phyloP scores from a whole-genome alignment of 768 basidiomycete genomes.

The Leccinum longicurvipes region DNA sequence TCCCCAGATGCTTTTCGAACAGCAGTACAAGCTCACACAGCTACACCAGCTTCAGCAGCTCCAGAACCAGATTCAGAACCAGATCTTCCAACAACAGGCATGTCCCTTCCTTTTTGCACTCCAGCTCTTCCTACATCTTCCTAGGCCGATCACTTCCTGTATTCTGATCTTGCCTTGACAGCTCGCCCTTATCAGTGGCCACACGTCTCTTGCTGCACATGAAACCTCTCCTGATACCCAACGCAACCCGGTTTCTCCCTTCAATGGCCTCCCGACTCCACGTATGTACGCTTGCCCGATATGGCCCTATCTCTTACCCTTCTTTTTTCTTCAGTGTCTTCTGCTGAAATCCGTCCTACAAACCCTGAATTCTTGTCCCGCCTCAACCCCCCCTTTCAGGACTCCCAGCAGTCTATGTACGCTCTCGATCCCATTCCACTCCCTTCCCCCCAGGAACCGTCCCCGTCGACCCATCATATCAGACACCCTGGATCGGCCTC shows the following conservation, averaged over 20 bases:
- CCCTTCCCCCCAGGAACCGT: conserved; percentile 29
- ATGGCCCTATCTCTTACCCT: conserved; percentile 11
- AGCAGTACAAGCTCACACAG: conserved; percentile 75
- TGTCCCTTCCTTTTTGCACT: conserved; percentile 19
- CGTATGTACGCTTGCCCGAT: conserved; percentile 39
- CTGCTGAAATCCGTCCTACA: conserved; percentile 62
- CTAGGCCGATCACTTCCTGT: conserved; percentile 3
- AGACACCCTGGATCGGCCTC: conserved; percentile 48
- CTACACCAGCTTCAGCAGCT: conserved; percentile 75
- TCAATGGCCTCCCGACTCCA: conserved; percentile 64
- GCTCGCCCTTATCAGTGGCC: conserved; percentile 68
- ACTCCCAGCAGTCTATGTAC: conserved; percentile 27
- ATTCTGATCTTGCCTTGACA: conserved; percentile 26
- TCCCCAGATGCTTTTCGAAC: conserved; percentile 59
- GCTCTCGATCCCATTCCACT: conserved; percentile 25
- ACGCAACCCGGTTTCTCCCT: conserved; percentile 34
- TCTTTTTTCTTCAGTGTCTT: conserved; percentile 45
- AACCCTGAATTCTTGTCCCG: conserved; percentile 60
- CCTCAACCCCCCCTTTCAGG: conserved; percentile 49
- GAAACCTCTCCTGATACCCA: conserved; percentile 35
- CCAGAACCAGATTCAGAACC: conserved; percentile 82
- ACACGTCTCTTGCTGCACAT: conserved; percentile 33
- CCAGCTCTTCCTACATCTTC: neutral
- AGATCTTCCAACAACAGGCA: conserved; percentile 90
- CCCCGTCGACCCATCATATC: conserved; percentile 27